These are phyloP conservation scores for Moesziomyces globuligerus DNA, from an alignment of 1,284 basidiomycete species.

Conservation along the genomic window DNA sequence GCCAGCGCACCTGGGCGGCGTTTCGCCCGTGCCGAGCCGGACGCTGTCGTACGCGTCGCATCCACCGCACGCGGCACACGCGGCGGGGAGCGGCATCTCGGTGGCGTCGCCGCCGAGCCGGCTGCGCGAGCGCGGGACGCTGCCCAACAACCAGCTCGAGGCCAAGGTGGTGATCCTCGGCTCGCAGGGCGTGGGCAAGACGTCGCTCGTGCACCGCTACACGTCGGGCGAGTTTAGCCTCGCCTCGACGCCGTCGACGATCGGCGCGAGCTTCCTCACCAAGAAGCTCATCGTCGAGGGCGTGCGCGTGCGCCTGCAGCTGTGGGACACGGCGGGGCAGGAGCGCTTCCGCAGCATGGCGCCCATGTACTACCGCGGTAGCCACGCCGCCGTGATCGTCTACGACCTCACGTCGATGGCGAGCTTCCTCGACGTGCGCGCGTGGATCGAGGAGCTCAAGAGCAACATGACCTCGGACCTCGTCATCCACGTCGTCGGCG, in stretches of 20 bases:
- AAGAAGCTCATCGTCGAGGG: slow-evolving; percentile 91
- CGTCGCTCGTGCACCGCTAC: slow-evolving; percentile 90
- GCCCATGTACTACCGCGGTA: slow-evolving; percentile 99
- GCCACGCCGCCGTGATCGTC: slow-evolving; percentile 92
- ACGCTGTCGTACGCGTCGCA: slow-evolving; percentile 17
- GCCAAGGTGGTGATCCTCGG: slow-evolving; percentile 97
- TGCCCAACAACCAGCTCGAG: slow-evolving; percentile 73
- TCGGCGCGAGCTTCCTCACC: slow-evolving; percentile 92
- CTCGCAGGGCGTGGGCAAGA: slow-evolving; percentile 95
- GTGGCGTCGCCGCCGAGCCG: slow-evolving; percentile 12
- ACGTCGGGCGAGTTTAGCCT: slow-evolving; percentile 75
- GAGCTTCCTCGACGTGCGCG: slow-evolving; percentile 88
- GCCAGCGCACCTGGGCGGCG: not conserved
- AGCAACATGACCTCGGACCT: slow-evolving; percentile 77
- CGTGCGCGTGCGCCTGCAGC: slow-evolving; percentile 80
- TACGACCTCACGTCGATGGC: slow-evolving; percentile 95
- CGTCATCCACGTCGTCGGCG: slow-evolving; percentile 89
- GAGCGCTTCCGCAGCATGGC: slow-evolving; percentile 93
- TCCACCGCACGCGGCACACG: slow-evolving; percentile 13
- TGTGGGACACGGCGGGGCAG: slow-evolving; percentile 98
- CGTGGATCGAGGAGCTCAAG: slow-evolving; percentile 90
- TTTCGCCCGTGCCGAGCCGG: slow-evolving; percentile 24
- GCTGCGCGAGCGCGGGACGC: slow-evolving; percentile 20
- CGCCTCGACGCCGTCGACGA: slow-evolving; percentile 74
- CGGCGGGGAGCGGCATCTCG: slow-evolving; percentile 7